phyloP scores from a whole-genome alignment of 441 rosid species.

The Erodium texanum region DNA sequence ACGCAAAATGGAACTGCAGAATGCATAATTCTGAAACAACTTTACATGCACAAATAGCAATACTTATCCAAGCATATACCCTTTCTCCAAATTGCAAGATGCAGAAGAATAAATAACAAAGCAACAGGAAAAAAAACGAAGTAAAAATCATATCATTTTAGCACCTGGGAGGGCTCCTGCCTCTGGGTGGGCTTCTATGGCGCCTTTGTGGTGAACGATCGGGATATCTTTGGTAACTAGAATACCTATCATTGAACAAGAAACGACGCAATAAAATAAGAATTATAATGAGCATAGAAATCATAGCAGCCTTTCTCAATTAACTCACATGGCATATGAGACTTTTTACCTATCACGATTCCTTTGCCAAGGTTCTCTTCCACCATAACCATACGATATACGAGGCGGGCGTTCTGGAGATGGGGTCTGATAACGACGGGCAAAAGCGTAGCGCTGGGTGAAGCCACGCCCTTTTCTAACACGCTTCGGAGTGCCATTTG shows the following conservation, averaged over 20 bases:
- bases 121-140: not conserved
- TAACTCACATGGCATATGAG: conserved; percentile 13
- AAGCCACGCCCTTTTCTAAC: conserved; percentile 98
- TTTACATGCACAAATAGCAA: not conserved
- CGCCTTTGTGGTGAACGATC: conserved; percentile 43
- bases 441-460: conserved; percentile 82
- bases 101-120: not conserved
- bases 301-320: not conserved
- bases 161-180: conserved; percentile 74
- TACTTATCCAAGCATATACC: not conserved
- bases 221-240: conserved; percentile 45
- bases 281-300: not conserved
- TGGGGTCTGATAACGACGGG: conserved; percentile 89
- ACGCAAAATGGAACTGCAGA: no score
- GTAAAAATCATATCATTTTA: not conserved
- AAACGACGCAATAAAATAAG: not conserved
- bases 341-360: conserved; percentile 65
- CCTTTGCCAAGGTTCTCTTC: conserved; percentile 60
- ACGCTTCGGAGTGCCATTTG: conserved; percentile 59
- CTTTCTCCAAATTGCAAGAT: not conserved
- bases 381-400: conserved; percentile 43
- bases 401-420: conserved; percentile 71
- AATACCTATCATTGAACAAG: conserved; percentile 35
- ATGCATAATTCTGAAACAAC: no score
- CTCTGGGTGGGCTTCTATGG: conserved; percentile 13